Evolutionary conservation across 805 yeast genomes (phyloP), one percentile per base, ranked within the genome.

Genomic region (Lipomyces sp.): DNA sequence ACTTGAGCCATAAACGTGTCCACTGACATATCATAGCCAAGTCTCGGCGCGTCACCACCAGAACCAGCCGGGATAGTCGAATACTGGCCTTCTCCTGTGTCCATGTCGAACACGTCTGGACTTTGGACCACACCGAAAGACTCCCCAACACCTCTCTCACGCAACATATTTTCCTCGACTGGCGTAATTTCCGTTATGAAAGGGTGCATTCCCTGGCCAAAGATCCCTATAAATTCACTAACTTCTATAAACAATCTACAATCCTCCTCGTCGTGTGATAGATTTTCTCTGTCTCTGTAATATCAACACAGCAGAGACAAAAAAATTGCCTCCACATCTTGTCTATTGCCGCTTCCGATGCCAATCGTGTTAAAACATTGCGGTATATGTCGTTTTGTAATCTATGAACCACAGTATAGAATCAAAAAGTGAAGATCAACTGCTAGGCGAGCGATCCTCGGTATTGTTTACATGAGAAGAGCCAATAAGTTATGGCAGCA

Each of bases 131-230:
- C n/a, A n/a, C 34, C 34, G 15, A 51, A 51, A 11, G 54, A 29
- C 34, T 51, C 54, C 3, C 54, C 33, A 29, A 51, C 54, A 51
- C 54, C 54, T 29, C 54, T 29, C 10, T 29, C 54, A 29, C 54
- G 54, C 32, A 51, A 32, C 54, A 51, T 51, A 29, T 51, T 32
- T 34, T 51, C 54, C 24, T 51, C 54, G 13, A 30, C 33, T 29
- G 54, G 54, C 30, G 54, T 51, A 30, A 51, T n/a, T 30, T 51
- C 54, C 54, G 30, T 32, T 29, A 51, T 51, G 54, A 51, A 8
- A 11, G 54, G 35, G 3, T 51, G 30, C 54, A 51, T 51, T 42
- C 24, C 24, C 48, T n/a, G 6, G n/a, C 10, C 15, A 42, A 42
- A 15, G 24, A 42, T 3, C 48, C 10, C 24, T 42, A 7, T 5